Evolutionary conservation across 1,284 basidiomycete genomes (phyloP).

Genomic region (Entoloma clypeatum): DNA sequence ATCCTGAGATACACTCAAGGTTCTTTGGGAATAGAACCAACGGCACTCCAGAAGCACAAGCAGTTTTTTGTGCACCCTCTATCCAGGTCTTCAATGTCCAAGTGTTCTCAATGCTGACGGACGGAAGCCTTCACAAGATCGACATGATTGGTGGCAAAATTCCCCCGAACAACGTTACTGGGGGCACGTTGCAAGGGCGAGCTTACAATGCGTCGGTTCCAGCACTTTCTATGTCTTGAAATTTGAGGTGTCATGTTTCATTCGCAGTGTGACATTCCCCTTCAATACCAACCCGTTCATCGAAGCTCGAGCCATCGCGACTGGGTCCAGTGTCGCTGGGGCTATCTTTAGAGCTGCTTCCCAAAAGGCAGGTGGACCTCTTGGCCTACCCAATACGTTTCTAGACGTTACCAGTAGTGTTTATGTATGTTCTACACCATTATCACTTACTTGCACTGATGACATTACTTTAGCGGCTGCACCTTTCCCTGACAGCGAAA

Average conservation of each 20-base stretch:
- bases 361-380: constrained; percentile 34
- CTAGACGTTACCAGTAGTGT: constrained; percentile 43
- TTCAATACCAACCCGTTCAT: constrained; percentile 39
- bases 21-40: constrained; percentile 33
- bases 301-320: constrained; percentile 44
- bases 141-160: constrained; percentile 25
- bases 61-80: constrained; percentile 53
- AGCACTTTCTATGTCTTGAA: not conserved
- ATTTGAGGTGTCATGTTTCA: constrained; percentile 5
- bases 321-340: constrained; percentile 46
- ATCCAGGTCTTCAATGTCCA: constrained; percentile 42
- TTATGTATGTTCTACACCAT: constrained; percentile 42
- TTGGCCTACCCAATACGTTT: constrained; percentile 47
- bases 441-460: not conserved
- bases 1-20: constrained; percentile 22
- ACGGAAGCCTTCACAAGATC: constrained; percentile 38
- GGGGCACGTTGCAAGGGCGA: constrained; percentile 35
- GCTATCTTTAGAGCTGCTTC: constrained; percentile 51
- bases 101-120: constrained; percentile 42
- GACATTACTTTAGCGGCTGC: constrained; percentile 40
- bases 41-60: constrained; percentile 37
- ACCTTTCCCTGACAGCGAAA: constrained; percentile 53
- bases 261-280: constrained; percentile 44
- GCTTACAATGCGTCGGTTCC: constrained; percentile 53
- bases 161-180: constrained; percentile 48